These are phyloP conservation scores for Aeminium ludgeri DNA, from an alignment of 495 filamentous ascomycete species.

Conservation along the genomic window DNA sequence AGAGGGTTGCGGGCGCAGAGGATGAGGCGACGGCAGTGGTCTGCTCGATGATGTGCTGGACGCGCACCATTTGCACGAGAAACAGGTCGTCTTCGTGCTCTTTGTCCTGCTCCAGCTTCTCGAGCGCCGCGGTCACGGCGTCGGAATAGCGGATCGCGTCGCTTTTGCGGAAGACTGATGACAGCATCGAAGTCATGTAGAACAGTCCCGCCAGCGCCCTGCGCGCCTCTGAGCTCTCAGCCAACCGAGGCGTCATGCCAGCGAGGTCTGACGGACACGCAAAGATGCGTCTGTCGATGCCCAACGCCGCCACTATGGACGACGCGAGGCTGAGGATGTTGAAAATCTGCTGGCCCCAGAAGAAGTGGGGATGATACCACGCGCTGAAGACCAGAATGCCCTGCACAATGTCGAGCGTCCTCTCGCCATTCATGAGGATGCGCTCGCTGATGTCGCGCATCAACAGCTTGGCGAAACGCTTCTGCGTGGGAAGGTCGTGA, in stretches of 20 bases:
- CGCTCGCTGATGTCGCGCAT: slow-evolving; percentile 31
- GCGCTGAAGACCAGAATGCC: slow-evolving; percentile 28
- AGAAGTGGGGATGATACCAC: slow-evolving; percentile 13
- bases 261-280: too few relatives aligned
- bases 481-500: slow-evolving; percentile 21
- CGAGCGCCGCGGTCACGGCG: slow-evolving; percentile 36
- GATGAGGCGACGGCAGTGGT: slow-evolving; percentile 21
- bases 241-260: too few relatives aligned
- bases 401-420: slow-evolving; percentile 39
- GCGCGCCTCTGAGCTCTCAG: slow-evolving; percentile 3
- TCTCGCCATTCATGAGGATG: slow-evolving; percentile 32
- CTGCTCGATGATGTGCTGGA: slow-evolving; percentile 26
- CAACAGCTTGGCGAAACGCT: slow-evolving; percentile 24
- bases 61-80: slow-evolving; percentile 31
- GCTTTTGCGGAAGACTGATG: slow-evolving; percentile 29
- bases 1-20: slow-evolving; percentile 22
- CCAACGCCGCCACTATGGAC: slow-evolving; percentile 36
- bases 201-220: slow-evolving; percentile 39
- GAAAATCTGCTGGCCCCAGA: slow-evolving; percentile 23
- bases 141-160: slow-evolving; percentile 36
- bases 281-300: slow-evolving; percentile 31
- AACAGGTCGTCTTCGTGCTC: slow-evolving; percentile 36
- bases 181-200: slow-evolving; percentile 22
- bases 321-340: slow-evolving; percentile 34
- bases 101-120: slow-evolving; percentile 27